Base-by-base conservation (phyloP, 2,329 filamentous ascomycete species). In the Remersonia thermophila region DNA sequence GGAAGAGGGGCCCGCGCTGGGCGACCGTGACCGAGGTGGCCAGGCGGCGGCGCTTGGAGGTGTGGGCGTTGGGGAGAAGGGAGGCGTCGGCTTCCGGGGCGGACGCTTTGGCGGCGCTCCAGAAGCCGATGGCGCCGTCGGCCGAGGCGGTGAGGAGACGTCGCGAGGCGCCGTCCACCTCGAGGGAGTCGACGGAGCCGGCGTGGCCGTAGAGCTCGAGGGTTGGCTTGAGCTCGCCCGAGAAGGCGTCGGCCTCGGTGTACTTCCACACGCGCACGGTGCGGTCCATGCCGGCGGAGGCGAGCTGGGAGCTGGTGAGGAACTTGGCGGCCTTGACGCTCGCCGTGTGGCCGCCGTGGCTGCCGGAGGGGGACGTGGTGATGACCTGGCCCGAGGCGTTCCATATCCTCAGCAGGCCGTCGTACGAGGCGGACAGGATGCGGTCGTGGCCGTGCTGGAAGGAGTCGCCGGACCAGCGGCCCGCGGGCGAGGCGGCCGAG, bases 221-320 rank as follows among this genome's bases (percentile, higher is more conserved):
- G 36, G 74, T 75, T 1, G 83, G 80, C 44, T 77, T 80, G 35
- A 93, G 66, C 8, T 66, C 65, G 41, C 68, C 71, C 2, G 74
- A 67, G 18, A 71, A 65, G 52, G 73, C 71, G 11, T 69, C 65
- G 8, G 67, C 62, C 50, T 91, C 83, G 30, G 68, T 64, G 60
- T 93, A 94, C 55, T 87, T 86, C 87, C 89, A 98, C 46, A 96
- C 62, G 30, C 87, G 73, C 28, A 98, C 71, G 3, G 83, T 87
- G 42, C 84, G 74, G 60, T 96, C 91, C 45, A 93, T 66, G 11
- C 85, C 81, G 1, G 82, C 78, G 1, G 87, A 93, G 4, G 78
- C 87, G 50, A 96, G 67, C 58, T 86, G 80, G 36, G 71, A 76
- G 4, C 80, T 69, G 3, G 82, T 82, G 32, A 95, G 58, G 64